phyloP scores from a whole-genome alignment of 441 rosid species.

The Syzygium malaccense region DNA sequence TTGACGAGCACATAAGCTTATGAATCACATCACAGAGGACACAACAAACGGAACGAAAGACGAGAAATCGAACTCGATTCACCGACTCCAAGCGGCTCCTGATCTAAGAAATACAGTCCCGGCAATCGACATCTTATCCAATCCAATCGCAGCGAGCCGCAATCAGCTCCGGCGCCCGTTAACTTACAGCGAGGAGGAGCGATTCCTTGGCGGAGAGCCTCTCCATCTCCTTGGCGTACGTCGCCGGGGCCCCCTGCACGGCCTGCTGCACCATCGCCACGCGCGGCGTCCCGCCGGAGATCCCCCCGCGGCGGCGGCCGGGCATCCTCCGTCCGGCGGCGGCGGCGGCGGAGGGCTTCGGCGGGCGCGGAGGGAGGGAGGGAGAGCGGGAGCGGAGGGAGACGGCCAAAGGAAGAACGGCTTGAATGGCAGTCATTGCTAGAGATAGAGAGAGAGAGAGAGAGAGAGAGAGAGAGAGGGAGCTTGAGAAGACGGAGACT shows the following conservation, averaged over 20 bases:
- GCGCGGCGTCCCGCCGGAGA: constrained; percentile 10
- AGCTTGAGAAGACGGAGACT: background rate
- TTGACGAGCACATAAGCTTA: background rate
- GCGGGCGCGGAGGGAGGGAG: constrained; percentile 1
- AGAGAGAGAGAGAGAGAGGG: background rate
- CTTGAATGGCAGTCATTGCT: constrained; percentile 40
- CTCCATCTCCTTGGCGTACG: constrained; percentile 89
- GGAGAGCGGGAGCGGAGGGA: constrained; percentile 23
- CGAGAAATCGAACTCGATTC: background rate
- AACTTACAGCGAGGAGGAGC: constrained; percentile 71
- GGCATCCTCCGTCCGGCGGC: constrained; percentile 12
- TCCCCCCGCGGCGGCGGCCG: constrained; percentile 17
- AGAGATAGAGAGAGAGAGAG: background rate
- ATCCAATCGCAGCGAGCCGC: background rate
- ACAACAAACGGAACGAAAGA: background rate
- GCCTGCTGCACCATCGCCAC: constrained; percentile 65
- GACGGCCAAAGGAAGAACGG: constrained; percentile 24
- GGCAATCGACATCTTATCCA: background rate
- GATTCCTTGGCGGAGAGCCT: constrained; percentile 94
- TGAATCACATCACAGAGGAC: background rate
- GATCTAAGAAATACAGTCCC: background rate
- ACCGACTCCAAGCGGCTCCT: background rate
- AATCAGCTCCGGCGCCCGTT: background rate
- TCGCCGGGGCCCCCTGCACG: constrained; percentile 57
- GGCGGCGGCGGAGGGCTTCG: background rate